Percentiles rank a stretch among this genome's conserved stretches.
These are phyloP conservation scores for Zygoascus ofunaensis DNA, from an alignment of 805 yeast genomes.

Conservation along the genomic window DNA sequence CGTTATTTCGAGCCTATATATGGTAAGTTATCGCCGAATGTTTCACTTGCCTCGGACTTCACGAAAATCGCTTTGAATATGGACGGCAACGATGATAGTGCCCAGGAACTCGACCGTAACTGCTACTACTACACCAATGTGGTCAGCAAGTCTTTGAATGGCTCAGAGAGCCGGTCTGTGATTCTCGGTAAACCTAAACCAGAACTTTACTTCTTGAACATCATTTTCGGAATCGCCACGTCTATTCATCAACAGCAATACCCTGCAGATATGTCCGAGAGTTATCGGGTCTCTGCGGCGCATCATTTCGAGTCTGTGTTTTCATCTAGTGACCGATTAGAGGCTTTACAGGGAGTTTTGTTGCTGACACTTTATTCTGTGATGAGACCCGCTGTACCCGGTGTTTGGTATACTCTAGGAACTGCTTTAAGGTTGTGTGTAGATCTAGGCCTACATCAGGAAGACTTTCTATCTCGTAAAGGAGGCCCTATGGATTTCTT, in stretches of 20 bases:
- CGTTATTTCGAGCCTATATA: constrained; percentile 69
- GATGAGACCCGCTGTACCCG: constrained; percentile 85
- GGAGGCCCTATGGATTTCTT: constrained; percentile 36
- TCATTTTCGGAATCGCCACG: constrained; percentile 73
- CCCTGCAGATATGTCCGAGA: constrained; percentile 54
- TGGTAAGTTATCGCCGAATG: constrained; percentile 49
- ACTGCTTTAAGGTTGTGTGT: constrained; percentile 70
- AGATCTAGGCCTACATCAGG: constrained; percentile 78
- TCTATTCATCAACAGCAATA: constrained; percentile 63
- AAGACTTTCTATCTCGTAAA: constrained; percentile 25
- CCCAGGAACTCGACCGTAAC: constrained; percentile 1
- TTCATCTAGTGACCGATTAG: constrained; percentile 51
- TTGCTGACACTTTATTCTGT: constrained; percentile 61
- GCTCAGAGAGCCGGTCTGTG: not conserved
- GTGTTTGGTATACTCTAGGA: constrained; percentile 88
- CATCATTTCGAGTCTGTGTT: constrained; percentile 49
- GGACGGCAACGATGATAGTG: not conserved
- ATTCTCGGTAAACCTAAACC: constrained; percentile 9
- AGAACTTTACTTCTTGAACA: constrained; percentile 55
- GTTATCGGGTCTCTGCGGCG: constrained; percentile 61
- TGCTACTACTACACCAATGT: constrained; percentile 9
- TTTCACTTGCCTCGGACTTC: constrained; percentile 38
- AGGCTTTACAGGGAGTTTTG: constrained; percentile 62
- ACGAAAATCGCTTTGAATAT: constrained; percentile 9
- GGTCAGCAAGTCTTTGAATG: not conserved